phyloP scores from a whole-genome alignment of 768 basidiomycete species.

The Candolleomyces eurysporus region DNA sequence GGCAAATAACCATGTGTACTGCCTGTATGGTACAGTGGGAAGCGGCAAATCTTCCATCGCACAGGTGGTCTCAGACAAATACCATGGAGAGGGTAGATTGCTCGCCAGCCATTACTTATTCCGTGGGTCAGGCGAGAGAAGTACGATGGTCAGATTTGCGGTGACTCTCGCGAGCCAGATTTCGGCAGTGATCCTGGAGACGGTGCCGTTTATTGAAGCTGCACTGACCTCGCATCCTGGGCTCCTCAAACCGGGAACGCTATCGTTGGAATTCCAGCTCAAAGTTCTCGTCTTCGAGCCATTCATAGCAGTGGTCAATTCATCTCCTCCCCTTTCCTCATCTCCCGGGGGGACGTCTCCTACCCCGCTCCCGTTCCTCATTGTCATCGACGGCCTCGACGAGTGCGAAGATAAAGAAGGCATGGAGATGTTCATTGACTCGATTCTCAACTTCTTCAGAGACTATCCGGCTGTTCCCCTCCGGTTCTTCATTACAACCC shows the following conservation, averaged over 20 bases:
- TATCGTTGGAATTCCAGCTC: neutral
- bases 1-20: neutral
- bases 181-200: too few relatives aligned
- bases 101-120: neutral
- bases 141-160: too few relatives aligned
- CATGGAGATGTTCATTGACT: neutral
- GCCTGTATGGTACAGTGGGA: constrained; percentile 1
- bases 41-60: constrained; percentile 6
- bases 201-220: too few relatives aligned
- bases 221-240: too few relatives aligned
- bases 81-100: neutral
- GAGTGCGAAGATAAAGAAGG: neutral
- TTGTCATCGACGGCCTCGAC: constrained; percentile 5
- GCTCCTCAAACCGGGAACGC: neutral
- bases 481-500: neutral
- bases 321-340: too few relatives aligned
- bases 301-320: neutral
- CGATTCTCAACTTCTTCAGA: neutral
- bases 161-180: too few relatives aligned
- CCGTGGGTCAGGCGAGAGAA: too few relatives aligned
- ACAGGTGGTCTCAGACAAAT: neutral
- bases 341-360: too few relatives aligned
- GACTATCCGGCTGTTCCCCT: neutral
- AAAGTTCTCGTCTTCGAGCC: neutral
- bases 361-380: neutral